A percentile compares a stretch with the other conserved stretches of the same genome.
phyloP scores from a whole-genome alignment of 2,329 filamentous ascomycete species.

The Ophiostoma novo-ulmi region DNA sequence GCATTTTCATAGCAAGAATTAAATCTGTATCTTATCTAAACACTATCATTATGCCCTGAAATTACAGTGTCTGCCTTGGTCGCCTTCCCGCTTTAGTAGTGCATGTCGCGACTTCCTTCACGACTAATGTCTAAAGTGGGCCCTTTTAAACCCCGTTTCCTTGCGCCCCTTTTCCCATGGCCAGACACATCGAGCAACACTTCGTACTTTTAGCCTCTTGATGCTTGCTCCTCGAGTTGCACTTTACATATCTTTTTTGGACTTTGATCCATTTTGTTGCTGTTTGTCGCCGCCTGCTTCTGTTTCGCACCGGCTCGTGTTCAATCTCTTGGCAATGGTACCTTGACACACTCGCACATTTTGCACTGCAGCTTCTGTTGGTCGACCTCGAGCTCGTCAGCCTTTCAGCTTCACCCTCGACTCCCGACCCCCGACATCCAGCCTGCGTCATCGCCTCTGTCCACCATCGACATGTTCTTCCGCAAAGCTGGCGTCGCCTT shows the following conservation, averaged over 20 bases:
- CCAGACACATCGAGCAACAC: neutral
- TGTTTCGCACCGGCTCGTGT: neutral
- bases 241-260: neutral
- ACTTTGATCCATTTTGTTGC: neutral
- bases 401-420: neutral
- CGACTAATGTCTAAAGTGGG: neutral
- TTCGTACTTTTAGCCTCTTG: neutral
- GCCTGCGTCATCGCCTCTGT: neutral
- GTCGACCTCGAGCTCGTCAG: neutral
- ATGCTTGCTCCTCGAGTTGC: neutral
- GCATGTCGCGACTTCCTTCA: neutral
- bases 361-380: neutral
- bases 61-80: neutral
- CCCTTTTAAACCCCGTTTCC: neutral
- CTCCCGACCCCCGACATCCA: neutral
- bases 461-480: slow-evolving; percentile 22
- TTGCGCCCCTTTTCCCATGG: neutral
- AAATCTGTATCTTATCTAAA: too few relatives aligned
- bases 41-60: too few relatives aligned
- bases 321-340: neutral
- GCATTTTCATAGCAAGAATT: too few relatives aligned
- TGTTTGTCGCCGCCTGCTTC: neutral
- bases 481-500: slow-evolving; percentile 16
- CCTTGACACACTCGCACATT: neutral
- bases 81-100: neutral